phyloP scores from a whole-genome alignment of 176 grass and related monocot species.

The Triticum urartu region DNA sequence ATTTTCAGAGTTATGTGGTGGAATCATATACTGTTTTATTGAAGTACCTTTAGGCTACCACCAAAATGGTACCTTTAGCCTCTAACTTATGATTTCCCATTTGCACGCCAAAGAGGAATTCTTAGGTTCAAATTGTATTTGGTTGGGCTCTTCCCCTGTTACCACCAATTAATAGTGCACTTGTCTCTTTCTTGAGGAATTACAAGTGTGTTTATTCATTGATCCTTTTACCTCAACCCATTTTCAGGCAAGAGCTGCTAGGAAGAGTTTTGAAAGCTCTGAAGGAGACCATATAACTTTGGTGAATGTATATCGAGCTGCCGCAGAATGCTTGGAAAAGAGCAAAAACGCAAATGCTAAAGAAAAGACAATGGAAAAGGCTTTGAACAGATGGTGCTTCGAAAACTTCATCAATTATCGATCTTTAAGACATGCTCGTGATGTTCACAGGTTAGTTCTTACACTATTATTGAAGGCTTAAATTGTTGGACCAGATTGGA shows the following conservation, averaged over 20 bases:
- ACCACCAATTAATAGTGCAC: background rate
- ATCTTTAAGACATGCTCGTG: conserved; percentile 67
- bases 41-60: background rate
- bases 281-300: conserved; percentile 92
- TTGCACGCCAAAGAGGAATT: background rate
- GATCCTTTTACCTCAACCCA: conserved; percentile 6
- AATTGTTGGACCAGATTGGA: background rate
- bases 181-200: conserved; percentile 1
- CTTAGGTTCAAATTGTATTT: background rate
- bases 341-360: conserved; percentile 76
- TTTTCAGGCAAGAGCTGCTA: conserved; percentile 80
- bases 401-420: conserved; percentile 91
- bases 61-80: background rate
- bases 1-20: background rate
- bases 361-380: conserved; percentile 84
- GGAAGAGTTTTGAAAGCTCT: conserved; percentile 76
- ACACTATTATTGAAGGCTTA: background rate
- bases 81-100: background rate
- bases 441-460: conserved; percentile 77
- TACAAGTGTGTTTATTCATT: background rate
- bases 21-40: conserved; percentile 3
- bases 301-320: conserved; percentile 74
- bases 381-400: conserved; percentile 84
- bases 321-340: conserved; percentile 77
- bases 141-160: background rate